Conservation (phyloP, 1,284 basidiomycete species). For the Ceratobasidium theobromae region DNA sequence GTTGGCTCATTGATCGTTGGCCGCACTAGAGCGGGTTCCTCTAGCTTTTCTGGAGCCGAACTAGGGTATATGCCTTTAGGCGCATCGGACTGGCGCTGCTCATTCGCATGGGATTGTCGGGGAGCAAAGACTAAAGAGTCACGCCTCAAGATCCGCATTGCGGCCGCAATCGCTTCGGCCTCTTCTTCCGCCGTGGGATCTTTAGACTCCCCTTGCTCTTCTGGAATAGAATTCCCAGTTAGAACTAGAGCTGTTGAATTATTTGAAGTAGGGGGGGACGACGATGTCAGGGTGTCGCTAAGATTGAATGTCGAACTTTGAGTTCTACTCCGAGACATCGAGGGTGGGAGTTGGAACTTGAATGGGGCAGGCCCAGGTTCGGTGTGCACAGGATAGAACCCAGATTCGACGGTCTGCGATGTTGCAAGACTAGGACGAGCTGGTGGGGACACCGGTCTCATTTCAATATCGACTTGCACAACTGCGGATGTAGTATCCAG, state of each 20-base stretch:
- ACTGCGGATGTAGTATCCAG: background rate
- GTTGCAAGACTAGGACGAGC: background rate
- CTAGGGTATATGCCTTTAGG: background rate
- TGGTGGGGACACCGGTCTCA: background rate
- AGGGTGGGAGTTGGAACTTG: slow-evolving; percentile 10
- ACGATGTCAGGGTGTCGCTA: background rate
- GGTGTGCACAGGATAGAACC: background rate
- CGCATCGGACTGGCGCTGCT: background rate
- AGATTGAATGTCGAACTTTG: background rate
- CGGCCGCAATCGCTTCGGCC: slow-evolving; percentile 15
- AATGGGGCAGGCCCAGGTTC: slow-evolving; percentile 13
- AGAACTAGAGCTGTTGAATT: background rate
- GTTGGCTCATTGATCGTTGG: background rate
- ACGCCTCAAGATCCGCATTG: slow-evolving; percentile 13
- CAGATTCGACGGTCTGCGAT: background rate
- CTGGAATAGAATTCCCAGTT: background rate
- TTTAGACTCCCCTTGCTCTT: background rate
- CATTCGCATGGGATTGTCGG: background rate
- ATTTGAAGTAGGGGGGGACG: background rate
- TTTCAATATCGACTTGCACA: background rate
- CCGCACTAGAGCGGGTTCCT: background rate
- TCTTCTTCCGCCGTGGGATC: slow-evolving; percentile 23
- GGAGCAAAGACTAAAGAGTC: slow-evolving; percentile 16
- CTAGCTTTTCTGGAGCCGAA: background rate
- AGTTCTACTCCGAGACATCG: background rate